Evolutionary conservation across 495 filamentous ascomycete species (phyloP), one percentile per base, ranked within the genome.

Genomic region (Darksidea phi): DNA sequence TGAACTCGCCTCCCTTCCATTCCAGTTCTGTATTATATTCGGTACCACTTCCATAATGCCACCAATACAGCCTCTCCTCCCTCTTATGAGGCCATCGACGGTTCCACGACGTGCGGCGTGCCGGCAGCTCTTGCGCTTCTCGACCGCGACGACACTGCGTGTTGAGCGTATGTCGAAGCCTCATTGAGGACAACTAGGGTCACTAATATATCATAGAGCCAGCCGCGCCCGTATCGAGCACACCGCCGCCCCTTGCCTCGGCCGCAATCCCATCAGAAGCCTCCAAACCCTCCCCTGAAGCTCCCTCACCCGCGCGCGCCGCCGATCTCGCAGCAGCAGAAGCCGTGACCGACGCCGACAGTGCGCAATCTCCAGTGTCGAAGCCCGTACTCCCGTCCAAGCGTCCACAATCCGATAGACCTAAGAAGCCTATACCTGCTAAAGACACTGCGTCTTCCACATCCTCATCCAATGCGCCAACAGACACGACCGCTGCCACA

Each of bases 361-460:
- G 50, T 26, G 24, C 63, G 18, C 69, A 70, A 67, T 73, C 69
- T 17, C 67, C 75, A 63, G 68, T 76, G 59, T 75, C 68, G 11
- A 57, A 57, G 46, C 59, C 59, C 21, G 50, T 48, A 17, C 59
- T 63, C 21, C 59, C 59, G n/a, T 63, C 53, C 1, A 43, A 59
- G 37, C 61, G 48, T 17, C 12, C 45, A 21, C 32, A 15, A 15
- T n/a, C 47, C 45, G 4, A n/a, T 3, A n/a, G 11, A 32, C 10
- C 13, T 5, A 32, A 20, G 28, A 32, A 52, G 28, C 12, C 24
- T 24, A 52, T 5, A 8, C 7, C 49, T 6, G 17, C 24, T 10
- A 21, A 43, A 24, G 36, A 25, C 54, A 7, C 54, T 6, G 21
- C 11, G 11, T 21, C 38, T 2, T 23, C 48, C 15, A 17, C 11